phyloP scores from a whole-genome alignment of 1,284 basidiomycete genomes.

The Apiotrichum gracile region DNA sequence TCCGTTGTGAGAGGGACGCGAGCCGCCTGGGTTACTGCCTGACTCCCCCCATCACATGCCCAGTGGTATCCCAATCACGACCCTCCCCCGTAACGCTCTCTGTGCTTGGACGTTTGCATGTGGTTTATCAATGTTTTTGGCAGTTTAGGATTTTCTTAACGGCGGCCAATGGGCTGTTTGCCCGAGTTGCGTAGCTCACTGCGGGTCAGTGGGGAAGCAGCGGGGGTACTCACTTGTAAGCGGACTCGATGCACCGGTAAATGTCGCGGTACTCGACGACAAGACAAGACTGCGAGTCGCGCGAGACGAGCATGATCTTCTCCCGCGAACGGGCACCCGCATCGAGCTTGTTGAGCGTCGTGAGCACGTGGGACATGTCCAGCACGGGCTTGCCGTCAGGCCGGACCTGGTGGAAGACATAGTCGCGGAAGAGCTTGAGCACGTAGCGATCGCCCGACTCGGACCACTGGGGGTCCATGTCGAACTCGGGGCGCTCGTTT shows the following conservation, averaged over 20 bases:
- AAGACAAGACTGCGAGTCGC: conserved; percentile 82
- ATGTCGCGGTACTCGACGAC: conserved; percentile 94
- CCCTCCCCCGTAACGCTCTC: too few species aligned
- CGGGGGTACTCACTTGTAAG: conserved; percentile 55
- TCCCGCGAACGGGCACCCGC: conserved; percentile 64
- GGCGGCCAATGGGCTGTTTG: conserved; percentile 3
- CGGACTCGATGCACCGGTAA: conserved; percentile 74
- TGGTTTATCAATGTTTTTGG: conserved; percentile 11
- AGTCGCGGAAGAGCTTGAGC: conserved; percentile 96
- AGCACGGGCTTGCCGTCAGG: conserved; percentile 83
- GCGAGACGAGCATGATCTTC: conserved; percentile 82
- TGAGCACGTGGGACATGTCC: conserved; percentile 84
- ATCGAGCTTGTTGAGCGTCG: conserved; percentile 69
- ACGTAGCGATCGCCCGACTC: conserved; percentile 98
- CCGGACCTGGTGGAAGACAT: conserved; percentile 96
- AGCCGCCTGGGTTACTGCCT: too few species aligned
- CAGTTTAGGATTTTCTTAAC: background rate
- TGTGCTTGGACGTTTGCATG: background rate
- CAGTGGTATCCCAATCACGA: too few species aligned
- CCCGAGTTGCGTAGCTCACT: conserved; percentile 11
- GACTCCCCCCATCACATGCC: too few species aligned
- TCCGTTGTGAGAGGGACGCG: too few species aligned
- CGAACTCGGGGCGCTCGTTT: conserved; percentile 97
- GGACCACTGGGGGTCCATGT: conserved; percentile 90
- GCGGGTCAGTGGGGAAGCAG: background rate